Percentiles rank a stretch among this genome's conserved stretches.
Conservation (phyloP, 2,329 filamentous ascomycete genomes). For the Tolypocladium ovalisporum region DNA sequence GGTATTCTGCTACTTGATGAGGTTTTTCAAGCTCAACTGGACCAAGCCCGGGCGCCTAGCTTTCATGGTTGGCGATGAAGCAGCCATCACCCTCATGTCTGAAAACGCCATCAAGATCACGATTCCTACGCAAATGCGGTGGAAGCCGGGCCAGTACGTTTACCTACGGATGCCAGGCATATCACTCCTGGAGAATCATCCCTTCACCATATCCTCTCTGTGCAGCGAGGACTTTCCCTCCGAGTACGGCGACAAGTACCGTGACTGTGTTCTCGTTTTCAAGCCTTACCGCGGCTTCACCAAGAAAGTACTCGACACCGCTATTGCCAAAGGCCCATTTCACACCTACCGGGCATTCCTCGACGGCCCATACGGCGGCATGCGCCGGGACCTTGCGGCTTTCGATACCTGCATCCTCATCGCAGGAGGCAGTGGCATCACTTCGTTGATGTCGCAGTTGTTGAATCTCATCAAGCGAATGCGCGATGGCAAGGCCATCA, state of each 20-base stretch:
- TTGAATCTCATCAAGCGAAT: conserved; percentile 93
- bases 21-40: conserved; percentile 87
- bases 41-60: conserved; percentile 65
- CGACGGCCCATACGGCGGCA: conserved; percentile 90
- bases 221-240: conserved; percentile 92
- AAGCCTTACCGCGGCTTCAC: conserved; percentile 89
- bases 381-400: conserved; percentile 78
- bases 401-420: conserved; percentile 92
- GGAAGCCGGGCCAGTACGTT: conserved; percentile 89
- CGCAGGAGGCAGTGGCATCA: conserved; percentile 89
- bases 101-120: conserved; percentile 96
- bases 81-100: conserved; percentile 76
- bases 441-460: conserved; percentile 82
- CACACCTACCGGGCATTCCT: conserved; percentile 88
- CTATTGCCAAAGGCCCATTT: conserved; percentile 76
- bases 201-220: conserved; percentile 87
- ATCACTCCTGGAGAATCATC: conserved; percentile 83
- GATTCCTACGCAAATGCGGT: conserved; percentile 83
- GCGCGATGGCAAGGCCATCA: conserved; percentile 88
- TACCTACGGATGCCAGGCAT: conserved; percentile 92
- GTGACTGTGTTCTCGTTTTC: conserved; percentile 86
- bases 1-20: conserved; percentile 59
- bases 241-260: conserved; percentile 76
- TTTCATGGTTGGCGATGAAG: conserved; percentile 84
- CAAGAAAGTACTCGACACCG: conserved; percentile 68